A percentile compares a stretch with the other conserved stretches of the same genome.
These are phyloP conservation scores for Lichtheimia corymbifera DNA, from an alignment of 371 early-diverging fungal species.

Conservation along the genomic window DNA sequence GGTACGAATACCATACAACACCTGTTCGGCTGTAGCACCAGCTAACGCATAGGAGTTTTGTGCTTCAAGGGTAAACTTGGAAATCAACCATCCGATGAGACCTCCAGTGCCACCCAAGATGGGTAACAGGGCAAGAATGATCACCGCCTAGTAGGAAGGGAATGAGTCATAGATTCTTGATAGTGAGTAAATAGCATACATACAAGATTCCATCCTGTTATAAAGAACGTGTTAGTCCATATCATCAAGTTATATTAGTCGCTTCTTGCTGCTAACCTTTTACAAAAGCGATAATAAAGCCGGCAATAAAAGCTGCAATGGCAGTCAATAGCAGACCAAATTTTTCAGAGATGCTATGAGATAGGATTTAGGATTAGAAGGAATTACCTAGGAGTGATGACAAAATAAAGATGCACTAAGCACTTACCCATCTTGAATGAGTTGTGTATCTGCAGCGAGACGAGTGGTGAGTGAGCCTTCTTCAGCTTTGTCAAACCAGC, in stretches of 20 bases:
- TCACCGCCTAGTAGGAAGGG: conserved; percentile 26
- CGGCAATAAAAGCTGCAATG: conserved; percentile 75
- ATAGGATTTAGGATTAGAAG: too few species aligned
- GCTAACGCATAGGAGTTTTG: conserved; percentile 52
- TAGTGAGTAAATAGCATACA: too few species aligned
- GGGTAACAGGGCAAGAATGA: conserved; percentile 68
- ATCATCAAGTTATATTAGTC: conserved; percentile 16
- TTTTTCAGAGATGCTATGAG: conserved; percentile 82
- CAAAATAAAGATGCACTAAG: too few species aligned
- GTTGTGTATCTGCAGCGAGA: conserved; percentile 67
- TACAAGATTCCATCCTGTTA: conserved; percentile 77
- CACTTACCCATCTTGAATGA: conserved; percentile 67
- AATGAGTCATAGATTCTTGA: too few species aligned
- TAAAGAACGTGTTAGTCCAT: conserved; percentile 61
- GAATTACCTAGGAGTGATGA: too few species aligned
- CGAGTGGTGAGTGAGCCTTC: conserved; percentile 66
- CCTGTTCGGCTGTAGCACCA: conserved; percentile 62
- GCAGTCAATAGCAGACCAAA: conserved; percentile 68
- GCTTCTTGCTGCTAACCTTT: conserved; percentile 83
- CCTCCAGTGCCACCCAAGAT: conserved; percentile 36
- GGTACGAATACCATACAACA: conserved; percentile 84
- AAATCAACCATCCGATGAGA: conserved; percentile 64
- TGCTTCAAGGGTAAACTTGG: conserved; percentile 39
- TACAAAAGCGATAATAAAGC: conserved; percentile 85
- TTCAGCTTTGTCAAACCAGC: conserved; percentile 79